These are phyloP conservation scores for Lepiota venenata DNA, from an alignment of 768 basidiomycete species.

Conservation along the genomic window DNA sequence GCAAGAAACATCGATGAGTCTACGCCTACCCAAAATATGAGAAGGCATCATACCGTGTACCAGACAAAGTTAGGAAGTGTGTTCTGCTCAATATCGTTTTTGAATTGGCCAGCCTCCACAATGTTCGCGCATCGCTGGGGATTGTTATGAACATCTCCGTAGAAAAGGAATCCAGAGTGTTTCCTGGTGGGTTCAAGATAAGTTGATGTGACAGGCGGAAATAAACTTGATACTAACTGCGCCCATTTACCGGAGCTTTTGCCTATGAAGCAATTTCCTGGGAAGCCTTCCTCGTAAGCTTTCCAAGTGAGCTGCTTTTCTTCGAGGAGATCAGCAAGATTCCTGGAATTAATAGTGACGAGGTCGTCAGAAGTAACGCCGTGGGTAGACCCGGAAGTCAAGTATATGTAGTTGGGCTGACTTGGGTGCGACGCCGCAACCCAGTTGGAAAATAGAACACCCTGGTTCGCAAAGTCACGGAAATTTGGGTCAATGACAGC, in stretches of 20 bases:
- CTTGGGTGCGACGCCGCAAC: conserved; percentile 56
- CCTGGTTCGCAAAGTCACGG: conserved; percentile 40
- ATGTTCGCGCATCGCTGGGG: conserved; percentile 37
- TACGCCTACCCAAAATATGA: too few relatives aligned
- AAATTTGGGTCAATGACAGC: conserved; percentile 28
- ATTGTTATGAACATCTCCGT: conserved; percentile 44
- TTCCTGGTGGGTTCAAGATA: too few relatives aligned
- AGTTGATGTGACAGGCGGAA: too few relatives aligned
- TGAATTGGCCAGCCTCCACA: neutral
- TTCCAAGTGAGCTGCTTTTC: conserved; percentile 56
- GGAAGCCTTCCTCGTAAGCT: conserved; percentile 59
- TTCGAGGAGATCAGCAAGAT: conserved; percentile 59
- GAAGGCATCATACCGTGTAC: too few relatives aligned
- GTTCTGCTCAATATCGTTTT: too few relatives aligned
- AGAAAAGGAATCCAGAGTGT: conserved; percentile 32
- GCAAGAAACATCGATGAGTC: too few relatives aligned
- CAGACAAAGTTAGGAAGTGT: too few relatives aligned
- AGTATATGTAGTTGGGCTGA: conserved; percentile 49
- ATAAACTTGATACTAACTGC: too few relatives aligned
- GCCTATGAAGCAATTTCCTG: conserved; percentile 42
- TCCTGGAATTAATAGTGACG: conserved; percentile 39
- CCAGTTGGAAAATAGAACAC: conserved; percentile 43
- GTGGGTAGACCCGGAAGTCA: too few relatives aligned
- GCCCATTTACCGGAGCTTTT: too few relatives aligned
- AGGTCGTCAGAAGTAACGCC: conserved; percentile 27